Base-by-base conservation (phyloP, 1,284 basidiomycete genomes). In the Boletellus deceptivus region DNA sequence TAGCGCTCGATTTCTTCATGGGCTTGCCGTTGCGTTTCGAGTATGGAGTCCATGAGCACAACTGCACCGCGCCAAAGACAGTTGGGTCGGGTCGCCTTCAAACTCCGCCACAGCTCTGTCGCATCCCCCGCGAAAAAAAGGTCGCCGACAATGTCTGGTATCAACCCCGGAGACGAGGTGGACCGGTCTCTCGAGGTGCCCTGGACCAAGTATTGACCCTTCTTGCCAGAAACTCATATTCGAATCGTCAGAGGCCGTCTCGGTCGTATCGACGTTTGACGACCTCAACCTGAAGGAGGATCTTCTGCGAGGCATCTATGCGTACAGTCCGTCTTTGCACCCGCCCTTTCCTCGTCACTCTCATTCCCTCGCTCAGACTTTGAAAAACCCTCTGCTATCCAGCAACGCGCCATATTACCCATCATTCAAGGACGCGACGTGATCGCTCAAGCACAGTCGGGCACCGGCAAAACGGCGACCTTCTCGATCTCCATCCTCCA, bases 401-500 rank as follows among this genome's bases (percentile, higher is more conserved):
- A 99, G 75, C 95, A 98, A 73, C 88, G 96, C 60, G 96, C 96
- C 27, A 98, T 99, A 70, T 75, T 95, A 43, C 96, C 96, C 49
- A 96, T 99, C 65, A 94, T 85, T 46, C 89, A 93, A 72, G 93
- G 93, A 18, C 86, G 93, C 58, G 95, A 98, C 78, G 95, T 98
- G 55, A 98, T 97, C 70, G 94, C 93, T 13, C 96, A 99, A 76
- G 97, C 97, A 17, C 97, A 99, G 74, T 98, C 96, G 24, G 97
- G 97, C 67, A 99, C 97, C 24, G 97, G 97, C 80, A 99, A 99
- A 89, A 99, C 97, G 4, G 97, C 97, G 7, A 99, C 97, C 4
- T 99, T 94, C 73, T 92, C 91, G 59, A 95, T 96, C 65, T 89
- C 92, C 59, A 91, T 93, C 65, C 84, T 96, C 43, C 93, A 96